Conservation (phyloP, 768 basidiomycete species). For the Hirschioporus abietinus region DNA sequence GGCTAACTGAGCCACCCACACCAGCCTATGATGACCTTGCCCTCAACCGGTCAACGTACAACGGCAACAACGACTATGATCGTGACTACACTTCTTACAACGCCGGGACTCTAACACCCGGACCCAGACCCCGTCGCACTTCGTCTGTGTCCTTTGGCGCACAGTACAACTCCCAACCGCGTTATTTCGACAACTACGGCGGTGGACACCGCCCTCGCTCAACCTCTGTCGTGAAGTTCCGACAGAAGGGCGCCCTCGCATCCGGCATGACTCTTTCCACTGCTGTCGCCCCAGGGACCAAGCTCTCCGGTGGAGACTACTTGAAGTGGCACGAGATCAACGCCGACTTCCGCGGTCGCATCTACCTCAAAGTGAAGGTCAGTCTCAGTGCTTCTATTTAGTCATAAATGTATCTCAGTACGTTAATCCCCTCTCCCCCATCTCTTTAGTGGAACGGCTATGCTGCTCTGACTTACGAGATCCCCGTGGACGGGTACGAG, state of each 20-base stretch:
- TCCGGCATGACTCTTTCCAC: conserved; percentile 64
- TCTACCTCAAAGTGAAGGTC: conserved; percentile 60
- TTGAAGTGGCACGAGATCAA: conserved; percentile 62
- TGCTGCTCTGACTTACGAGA: conserved; percentile 64
- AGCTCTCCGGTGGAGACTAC: conserved; percentile 56
- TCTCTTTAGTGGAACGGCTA: conserved; percentile 62
- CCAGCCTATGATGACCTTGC: conserved; percentile 54
- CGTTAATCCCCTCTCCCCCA: conserved; percentile 3
- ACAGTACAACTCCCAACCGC: conserved; percentile 28
- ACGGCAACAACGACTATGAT: conserved; percentile 36
- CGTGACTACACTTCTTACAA: conserved; percentile 18
- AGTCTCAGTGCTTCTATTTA: conserved; percentile 19
- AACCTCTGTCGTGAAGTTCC: conserved; percentile 60
- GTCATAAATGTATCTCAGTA: conserved; percentile 7
- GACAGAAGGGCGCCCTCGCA: conserved; percentile 61
- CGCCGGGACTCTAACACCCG: conserved; percentile 17
- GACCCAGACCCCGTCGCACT: conserved; percentile 30
- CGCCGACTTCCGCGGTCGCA: conserved; percentile 53
- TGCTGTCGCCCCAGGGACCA: conserved; percentile 52
- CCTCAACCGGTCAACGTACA: conserved; percentile 27
- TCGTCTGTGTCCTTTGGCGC: conserved; percentile 35
- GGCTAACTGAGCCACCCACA: background rate
- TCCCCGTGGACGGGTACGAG: conserved; percentile 63
- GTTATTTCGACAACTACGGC: conserved; percentile 38
- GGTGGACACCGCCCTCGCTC: conserved; percentile 46